Evolutionary conservation across 495 filamentous ascomycete species (phyloP).

Genomic region (Podospora anserina): DNA sequence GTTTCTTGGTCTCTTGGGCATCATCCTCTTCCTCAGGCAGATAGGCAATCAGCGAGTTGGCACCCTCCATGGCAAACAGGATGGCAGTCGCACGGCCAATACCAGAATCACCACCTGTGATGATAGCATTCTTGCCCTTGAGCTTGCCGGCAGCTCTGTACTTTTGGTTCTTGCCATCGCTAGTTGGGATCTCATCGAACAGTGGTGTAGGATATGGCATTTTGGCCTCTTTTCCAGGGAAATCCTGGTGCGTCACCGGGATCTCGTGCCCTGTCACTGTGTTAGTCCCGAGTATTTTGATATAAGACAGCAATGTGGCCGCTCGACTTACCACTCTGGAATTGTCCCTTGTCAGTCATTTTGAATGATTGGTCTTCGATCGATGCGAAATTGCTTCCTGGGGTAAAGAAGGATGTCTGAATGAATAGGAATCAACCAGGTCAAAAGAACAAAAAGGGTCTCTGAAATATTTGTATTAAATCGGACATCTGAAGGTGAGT

Average conservation of each 20-base stretch:
- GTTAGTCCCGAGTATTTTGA: not conserved
- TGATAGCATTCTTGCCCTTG: slow-evolving; percentile 67
- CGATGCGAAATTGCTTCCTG: not conserved
- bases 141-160: slow-evolving; percentile 82
- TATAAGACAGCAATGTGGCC: not conserved
- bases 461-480: not conserved
- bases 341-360: slow-evolving; percentile 46
- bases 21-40: slow-evolving; percentile 74
- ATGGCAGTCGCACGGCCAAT: slow-evolving; percentile 78
- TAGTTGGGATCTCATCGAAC: slow-evolving; percentile 65
- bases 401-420: not conserved
- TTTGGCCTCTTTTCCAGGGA: slow-evolving; percentile 65
- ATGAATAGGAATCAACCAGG: not conserved
- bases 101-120: slow-evolving; percentile 79
- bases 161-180: slow-evolving; percentile 65
- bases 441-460: not conserved
- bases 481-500: not conserved
- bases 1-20: slow-evolving; percentile 66
- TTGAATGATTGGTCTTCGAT: slow-evolving; percentile 7
- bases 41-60: slow-evolving; percentile 70
- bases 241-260: slow-evolving; percentile 63
- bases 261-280: slow-evolving; percentile 57
- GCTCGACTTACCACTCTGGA: slow-evolving; percentile 46
- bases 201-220: slow-evolving; percentile 61
- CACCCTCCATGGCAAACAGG: slow-evolving; percentile 80